phyloP scores from a whole-genome alignment of 805 yeast genomes.

The Teunomyces pallodes region DNA sequence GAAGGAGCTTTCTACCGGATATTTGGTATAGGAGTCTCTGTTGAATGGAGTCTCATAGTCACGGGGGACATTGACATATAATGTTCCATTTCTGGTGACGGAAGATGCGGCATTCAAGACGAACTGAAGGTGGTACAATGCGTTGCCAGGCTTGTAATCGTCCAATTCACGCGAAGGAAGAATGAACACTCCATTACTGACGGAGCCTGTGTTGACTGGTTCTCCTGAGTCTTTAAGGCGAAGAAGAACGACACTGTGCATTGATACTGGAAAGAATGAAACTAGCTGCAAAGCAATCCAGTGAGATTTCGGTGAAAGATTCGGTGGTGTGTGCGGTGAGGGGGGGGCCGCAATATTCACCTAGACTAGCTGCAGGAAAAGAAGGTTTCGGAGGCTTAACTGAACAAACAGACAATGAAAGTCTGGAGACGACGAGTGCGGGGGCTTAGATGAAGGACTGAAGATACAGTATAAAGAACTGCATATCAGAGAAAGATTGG shows the following conservation, averaged over 20 bases:
- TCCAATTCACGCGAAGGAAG: slow-evolving; percentile 45
- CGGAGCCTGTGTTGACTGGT: slow-evolving; percentile 38
- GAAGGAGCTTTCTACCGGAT: slow-evolving; percentile 54
- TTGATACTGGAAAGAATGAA: not conserved
- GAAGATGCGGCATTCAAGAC: slow-evolving; percentile 73
- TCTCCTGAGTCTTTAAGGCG: slow-evolving; percentile 48
- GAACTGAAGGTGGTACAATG: slow-evolving; percentile 53
- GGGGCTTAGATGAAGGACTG: not conserved
- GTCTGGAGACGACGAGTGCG: not conserved
- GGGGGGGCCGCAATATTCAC: not conserved
- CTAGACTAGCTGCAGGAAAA: not conserved
- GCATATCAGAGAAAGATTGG: not conserved
- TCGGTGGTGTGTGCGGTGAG: not conserved
- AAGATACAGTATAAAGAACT: not conserved
- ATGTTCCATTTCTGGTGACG: slow-evolving; percentile 64
- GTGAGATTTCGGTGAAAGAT: not conserved
- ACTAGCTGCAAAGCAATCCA: not conserved
- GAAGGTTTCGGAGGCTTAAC: not conserved
- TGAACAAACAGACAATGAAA: not conserved
- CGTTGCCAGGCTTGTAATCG: slow-evolving; percentile 33
- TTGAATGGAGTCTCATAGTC: slow-evolving; percentile 42
- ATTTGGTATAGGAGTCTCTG: slow-evolving; percentile 54
- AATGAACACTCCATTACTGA: slow-evolving; percentile 48
- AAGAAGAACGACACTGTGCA: slow-evolving; percentile 40
- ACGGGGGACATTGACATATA: slow-evolving; percentile 74